Percentiles rank a stretch among this genome's conserved stretches.
Evolutionary conservation across 345 rosid species (phyloP).

Genomic region (Dovyalis caffra): DNA sequence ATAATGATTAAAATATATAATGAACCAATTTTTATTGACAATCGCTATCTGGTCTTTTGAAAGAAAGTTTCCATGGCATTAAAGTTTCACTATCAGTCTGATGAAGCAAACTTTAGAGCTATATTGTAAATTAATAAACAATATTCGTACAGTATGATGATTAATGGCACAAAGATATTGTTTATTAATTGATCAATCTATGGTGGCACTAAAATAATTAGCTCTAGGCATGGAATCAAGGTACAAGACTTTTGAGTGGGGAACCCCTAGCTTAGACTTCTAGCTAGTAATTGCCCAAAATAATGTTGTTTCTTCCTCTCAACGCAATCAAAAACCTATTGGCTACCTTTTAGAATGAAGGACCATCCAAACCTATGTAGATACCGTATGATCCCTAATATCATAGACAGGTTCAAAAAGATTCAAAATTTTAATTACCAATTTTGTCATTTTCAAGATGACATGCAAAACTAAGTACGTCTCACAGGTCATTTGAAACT

Average conservation of each 20-base stretch:
- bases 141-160: background rate
- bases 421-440: background rate
- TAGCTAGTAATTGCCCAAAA: background rate
- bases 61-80: background rate
- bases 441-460: background rate
- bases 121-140: background rate
- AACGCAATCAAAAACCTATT: background rate
- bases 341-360: background rate
- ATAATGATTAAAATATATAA: background rate
- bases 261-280: background rate
- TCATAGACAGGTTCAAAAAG: background rate
- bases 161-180: background rate
- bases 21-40: background rate
- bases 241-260: background rate
- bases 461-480: background rate
- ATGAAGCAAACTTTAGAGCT: background rate
- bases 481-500: too few relatives aligned
- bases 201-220: background rate
- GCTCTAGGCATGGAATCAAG: background rate
- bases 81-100: background rate
- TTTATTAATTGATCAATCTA: background rate
- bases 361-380: background rate
- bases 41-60: too few relatives aligned
- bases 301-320: background rate
- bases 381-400: background rate